phyloP scores from a whole-genome alignment of 1,284 basidiomycete species.

The Apiotrichum porosum region DNA sequence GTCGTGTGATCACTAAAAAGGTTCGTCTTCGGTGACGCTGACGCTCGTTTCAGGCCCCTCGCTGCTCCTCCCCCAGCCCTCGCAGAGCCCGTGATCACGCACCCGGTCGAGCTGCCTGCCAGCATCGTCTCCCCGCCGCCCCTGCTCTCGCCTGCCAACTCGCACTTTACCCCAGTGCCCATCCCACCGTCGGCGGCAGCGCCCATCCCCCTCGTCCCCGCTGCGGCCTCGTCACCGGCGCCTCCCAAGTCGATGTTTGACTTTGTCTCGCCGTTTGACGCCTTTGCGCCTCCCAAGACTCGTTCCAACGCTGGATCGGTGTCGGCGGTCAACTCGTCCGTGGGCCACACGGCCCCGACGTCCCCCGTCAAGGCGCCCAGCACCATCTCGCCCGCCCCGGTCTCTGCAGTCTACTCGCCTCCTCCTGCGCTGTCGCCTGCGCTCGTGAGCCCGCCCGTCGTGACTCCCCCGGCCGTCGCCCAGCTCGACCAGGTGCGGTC shows the following conservation, averaged over 20 bases:
- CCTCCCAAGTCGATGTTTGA: conserved; percentile 34
- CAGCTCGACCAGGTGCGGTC: not conserved
- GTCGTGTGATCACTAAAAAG: too few relatives aligned
- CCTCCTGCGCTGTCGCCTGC: not conserved
- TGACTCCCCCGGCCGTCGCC: not conserved
- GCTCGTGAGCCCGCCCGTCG: not conserved
- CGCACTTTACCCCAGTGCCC: not conserved
- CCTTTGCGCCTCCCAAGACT: conserved; percentile 27
- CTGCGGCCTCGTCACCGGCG: not conserved
- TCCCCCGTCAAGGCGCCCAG: not conserved
- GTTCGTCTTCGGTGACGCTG: not conserved
- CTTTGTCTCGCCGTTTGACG: conserved; percentile 45
- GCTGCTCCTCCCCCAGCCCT: not conserved
- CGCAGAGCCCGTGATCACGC: conserved; percentile 12
- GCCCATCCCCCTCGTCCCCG: not conserved
- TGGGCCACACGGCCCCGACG: not conserved
- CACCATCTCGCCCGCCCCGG: not conserved
- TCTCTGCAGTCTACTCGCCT: not conserved
- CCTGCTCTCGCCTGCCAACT: not conserved
- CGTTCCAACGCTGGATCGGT: not conserved
- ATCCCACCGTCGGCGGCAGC: not conserved
- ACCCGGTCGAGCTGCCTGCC: not conserved
- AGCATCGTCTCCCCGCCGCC: not conserved
- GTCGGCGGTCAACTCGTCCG: not conserved
- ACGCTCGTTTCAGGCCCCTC: not conserved